Base-by-base conservation (phyloP, 495 filamentous ascomycete species). In the Niebla homalea region DNA sequence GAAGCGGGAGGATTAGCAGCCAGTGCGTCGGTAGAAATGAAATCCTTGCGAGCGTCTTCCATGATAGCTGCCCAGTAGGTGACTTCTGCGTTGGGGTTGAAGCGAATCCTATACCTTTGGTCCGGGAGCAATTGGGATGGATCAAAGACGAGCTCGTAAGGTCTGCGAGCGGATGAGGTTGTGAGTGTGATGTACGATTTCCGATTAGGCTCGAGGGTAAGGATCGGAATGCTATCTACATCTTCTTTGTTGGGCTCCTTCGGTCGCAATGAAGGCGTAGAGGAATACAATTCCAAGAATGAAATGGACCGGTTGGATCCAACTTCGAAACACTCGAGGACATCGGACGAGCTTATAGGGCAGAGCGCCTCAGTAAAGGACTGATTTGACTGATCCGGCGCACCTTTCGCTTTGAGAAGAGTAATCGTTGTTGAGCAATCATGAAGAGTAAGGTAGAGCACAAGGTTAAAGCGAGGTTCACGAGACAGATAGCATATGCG, bases 401-500 rank as follows among this genome's bases (percentile, higher is more conserved):
- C 26, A 18, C 49, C 32, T 35, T 51, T 29, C 14, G 29, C 29
- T 18, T 51, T 51, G 49, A 51, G 49, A 43, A 51, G 36, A 18
- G 36, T 23, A 25, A 51, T 41, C 26, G 49, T 38, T 40, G 25
- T 26, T 35, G 42, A 35, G 49, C 38, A 22, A 36, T 51, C 36
- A 26, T 25, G 37, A 36, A 51, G 39, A 43, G 49, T 44, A 26
- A 51, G 37, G 15, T 32, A 36, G 18, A 51, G 20, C 36, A 51
- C 40, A 26, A 51, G 36, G 35, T 44, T 14, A 26, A 51, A 51
- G n/a, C 40, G 49, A 44, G 49, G 49, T 23, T 44, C 23, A 18
- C 40, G n/a, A 51, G 49, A 51, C 43, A 51, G 39, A 36, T 51
- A 36, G 36, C 49, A 51, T 32, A 51, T 32, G 16, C 49, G 29